Percentiles rank a stretch among this genome's conserved stretches.
Conservation (phyloP, 2,329 filamentous ascomycete species). For the Passalora sequoiae region DNA sequence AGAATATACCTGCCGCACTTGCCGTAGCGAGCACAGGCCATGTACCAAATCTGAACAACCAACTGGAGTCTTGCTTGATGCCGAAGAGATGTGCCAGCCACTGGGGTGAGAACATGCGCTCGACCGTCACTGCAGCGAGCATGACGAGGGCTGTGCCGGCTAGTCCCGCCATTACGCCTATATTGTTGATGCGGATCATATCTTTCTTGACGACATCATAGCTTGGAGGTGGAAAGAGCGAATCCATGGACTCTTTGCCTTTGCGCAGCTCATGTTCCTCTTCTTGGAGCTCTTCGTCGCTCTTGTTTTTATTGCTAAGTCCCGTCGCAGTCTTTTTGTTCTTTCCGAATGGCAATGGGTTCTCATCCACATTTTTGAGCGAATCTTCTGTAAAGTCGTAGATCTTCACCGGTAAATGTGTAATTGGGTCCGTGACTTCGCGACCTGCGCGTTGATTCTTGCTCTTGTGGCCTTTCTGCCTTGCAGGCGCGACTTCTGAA, state of each 20-base stretch:
- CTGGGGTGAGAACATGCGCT: constrained; percentile 17
- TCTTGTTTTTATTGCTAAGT: constrained; percentile 42
- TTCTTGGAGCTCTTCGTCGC: constrained; percentile 38
- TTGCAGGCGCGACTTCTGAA: constrained; percentile 39
- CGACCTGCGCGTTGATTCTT: constrained; percentile 46
- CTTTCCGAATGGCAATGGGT: constrained; percentile 40
- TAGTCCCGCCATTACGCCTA: constrained; percentile 40
- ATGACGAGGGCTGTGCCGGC: constrained; percentile 30
- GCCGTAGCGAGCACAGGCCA: constrained; percentile 21
- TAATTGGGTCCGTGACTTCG: constrained; percentile 67
- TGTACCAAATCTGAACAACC: constrained; percentile 13
- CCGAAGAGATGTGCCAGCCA: constrained; percentile 10
- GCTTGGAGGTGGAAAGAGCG: constrained; percentile 51
- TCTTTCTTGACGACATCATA: constrained; percentile 44
- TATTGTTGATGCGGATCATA: constrained; percentile 43
- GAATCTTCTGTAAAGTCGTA: constrained; percentile 64
- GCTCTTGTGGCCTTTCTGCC: constrained; percentile 47
- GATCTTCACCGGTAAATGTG: constrained; percentile 63
- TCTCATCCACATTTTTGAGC: constrained; percentile 47
- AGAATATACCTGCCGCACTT: constrained; percentile 18
- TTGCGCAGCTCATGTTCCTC: constrained; percentile 42
- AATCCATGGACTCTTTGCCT: constrained; percentile 43
- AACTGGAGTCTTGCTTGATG: constrained; percentile 7
- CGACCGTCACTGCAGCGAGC: constrained; percentile 28
- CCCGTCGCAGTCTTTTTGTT: constrained; percentile 43